Evolutionary conservation across 2,329 filamentous ascomycete species (phyloP), one percentile per base, ranked within the genome.

Genomic region (Cyphellophora attinorum): DNA sequence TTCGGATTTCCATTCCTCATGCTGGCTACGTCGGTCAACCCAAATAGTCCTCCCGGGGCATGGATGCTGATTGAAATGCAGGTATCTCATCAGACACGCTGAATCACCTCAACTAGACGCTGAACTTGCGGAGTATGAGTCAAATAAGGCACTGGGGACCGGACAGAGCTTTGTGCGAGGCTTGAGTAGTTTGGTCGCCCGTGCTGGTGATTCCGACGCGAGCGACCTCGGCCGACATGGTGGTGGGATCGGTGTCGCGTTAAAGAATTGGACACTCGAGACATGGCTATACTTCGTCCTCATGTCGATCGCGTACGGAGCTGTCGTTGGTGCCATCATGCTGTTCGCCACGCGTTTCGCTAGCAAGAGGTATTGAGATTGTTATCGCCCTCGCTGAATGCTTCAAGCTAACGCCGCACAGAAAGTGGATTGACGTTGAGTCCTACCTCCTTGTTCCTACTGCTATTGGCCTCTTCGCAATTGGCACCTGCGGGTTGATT

Each of bases 1-100:
- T 74, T 79, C 27, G 74, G 70, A 0, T 78, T 76, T 30, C 74
- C 74, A 0, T 77, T 78, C 34, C 58, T 79, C 4, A 66, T 76
- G 57, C 59, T 78, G 2, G 71, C 72, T 0, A 64, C 68, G 2
- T n/a, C n/a, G n/a, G n/a, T n/a, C n/a, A n/a, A n/a, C n/a, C n/a
- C n/a, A n/a, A n/a, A n/a, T n/a, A n/a, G n/a, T n/a, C n/a, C n/a
- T n/a, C n/a, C n/a, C n/a, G n/a, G n/a, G n/a, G n/a, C n/a, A n/a
- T n/a, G n/a, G n/a, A n/a, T n/a, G n/a, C n/a, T n/a, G n/a, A n/a
- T n/a, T n/a, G n/a, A n/a, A n/a, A n/a, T n/a, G n/a, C n/a, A n/a
- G n/a, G n/a, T 72, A 71, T 27, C 59, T 77, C 5, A 65, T 77
- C 34, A 67, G 71, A 2, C 67, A 76, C 39, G 67, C 68, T 6